Evolutionary conservation across 1,284 basidiomycete species (phyloP).

Genomic region (Tilletia caries): DNA sequence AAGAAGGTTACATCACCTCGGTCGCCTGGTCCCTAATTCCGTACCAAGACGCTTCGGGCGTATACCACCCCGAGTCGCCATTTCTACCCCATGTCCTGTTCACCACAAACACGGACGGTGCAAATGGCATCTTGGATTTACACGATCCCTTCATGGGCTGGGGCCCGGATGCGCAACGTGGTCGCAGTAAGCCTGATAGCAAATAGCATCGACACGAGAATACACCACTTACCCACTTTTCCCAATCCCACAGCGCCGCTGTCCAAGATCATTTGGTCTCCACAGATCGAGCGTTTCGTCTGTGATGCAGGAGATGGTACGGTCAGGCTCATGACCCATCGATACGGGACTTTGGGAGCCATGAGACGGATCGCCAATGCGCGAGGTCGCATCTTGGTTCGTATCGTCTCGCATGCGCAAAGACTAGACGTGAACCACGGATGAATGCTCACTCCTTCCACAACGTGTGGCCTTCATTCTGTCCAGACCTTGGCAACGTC

Average conservation of each 20-base stretch:
- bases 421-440: no score
- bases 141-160: slow-evolving; percentile 1
- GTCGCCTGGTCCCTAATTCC: not conserved
- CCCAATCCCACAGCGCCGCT: not conserved
- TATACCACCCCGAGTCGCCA: not conserved
- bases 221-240: no score
- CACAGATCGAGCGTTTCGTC: not conserved
- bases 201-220: no score
- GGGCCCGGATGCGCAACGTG: not conserved
- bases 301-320: not conserved
- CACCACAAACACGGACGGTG: not conserved
- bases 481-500: not conserved
- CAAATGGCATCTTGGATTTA: not conserved
- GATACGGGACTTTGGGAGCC: not conserved
- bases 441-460: no score
- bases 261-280: not conserved
- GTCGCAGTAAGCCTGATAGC: not conserved
- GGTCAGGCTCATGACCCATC: not conserved
- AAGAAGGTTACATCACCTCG: slow-evolving; percentile 1
- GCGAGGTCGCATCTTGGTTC: not conserved
- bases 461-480: not conserved
- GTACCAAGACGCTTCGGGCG: not conserved
- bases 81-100: not conserved
- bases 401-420: not conserved
- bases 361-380: not conserved